Evolutionary conservation across 2,329 filamentous ascomycete species (phyloP).

Genomic region (Neurospora crassa): DNA sequence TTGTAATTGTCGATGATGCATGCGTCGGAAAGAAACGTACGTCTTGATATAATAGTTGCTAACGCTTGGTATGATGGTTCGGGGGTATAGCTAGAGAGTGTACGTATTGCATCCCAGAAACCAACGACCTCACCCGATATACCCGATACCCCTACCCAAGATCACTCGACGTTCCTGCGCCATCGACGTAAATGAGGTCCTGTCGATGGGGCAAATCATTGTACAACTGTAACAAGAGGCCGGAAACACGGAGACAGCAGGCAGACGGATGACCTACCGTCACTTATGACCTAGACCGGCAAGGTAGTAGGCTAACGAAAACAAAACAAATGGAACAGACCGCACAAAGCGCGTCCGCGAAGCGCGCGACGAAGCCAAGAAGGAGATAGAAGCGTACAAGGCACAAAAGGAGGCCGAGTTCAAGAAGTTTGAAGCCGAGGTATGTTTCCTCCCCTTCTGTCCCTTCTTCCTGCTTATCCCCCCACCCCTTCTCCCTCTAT

Average conservation of each 20-base stretch:
- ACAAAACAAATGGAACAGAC: conserved; percentile 44
- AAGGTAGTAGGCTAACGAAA: not conserved
- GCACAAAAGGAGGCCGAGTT: conserved; percentile 87
- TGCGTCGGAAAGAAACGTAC: too few relatives aligned
- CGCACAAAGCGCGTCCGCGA: conserved; percentile 97
- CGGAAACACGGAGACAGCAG: not conserved
- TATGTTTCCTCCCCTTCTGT: conserved; percentile 19
- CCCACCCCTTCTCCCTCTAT: too few relatives aligned
- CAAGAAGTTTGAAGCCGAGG: conserved; percentile 80
- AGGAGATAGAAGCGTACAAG: conserved; percentile 92
- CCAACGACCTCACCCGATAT: not conserved
- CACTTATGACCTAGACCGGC: conserved; percentile 8
- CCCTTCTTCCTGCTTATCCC: too few relatives aligned
- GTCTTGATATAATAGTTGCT: conserved; percentile 1
- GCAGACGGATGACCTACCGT: not conserved
- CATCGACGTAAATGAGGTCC: conserved; percentile 2
- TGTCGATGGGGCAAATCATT: not conserved
- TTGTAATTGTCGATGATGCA: too few relatives aligned
- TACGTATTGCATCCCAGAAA: conserved; percentile 4
- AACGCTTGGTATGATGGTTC: conserved; percentile 3
- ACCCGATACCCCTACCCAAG: not conserved
- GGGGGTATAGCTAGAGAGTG: conserved; percentile 15
- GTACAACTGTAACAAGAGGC: not conserved
- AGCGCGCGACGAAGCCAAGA: conserved; percentile 91
- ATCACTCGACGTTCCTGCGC: not conserved